Base-by-base conservation (phyloP, 768 basidiomycete species). In the Boletus fagicola region DNA sequence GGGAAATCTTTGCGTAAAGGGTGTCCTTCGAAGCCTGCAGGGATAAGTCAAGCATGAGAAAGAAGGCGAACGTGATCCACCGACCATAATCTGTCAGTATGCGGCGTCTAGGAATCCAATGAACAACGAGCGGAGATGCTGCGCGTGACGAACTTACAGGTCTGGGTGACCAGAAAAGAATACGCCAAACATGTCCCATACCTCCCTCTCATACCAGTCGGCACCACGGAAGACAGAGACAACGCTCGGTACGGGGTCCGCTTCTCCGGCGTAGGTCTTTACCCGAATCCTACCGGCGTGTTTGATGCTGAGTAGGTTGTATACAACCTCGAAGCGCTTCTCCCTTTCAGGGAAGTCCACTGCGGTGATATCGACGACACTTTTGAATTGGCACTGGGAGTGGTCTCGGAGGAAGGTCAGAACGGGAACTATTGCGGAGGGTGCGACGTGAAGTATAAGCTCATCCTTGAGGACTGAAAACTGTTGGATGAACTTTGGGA, bases 1-100 rank as follows among this genome's bases (percentile, higher is more conserved):
- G 97, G 97, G 83, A 98, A 99, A 71, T 99, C 97, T 73, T 99
- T 99, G 61, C 97, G 86, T 46, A 99, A 75, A 11, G 97, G 97
- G 70, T 99, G 94, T 22, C 97, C 97, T 75, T 98, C 95, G 66
- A 98, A 97, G 54, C 92, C 91, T 92, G 43, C 8, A 49, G 20
- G 35, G 15, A 57, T 22, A 26, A 18, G 40, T 60, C 51, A 58
- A 49, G 45, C 15, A 33, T 1, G 28, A 24, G 40, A 45, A 46
- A 39, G 18, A 38, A 26, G 33, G 3, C 0, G 5, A 28, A 30
- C 2, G 12, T 5, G 35, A 40, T 38, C 20, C 57, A 69, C 74
- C 36, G 73, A 86, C 95, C 97, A 73, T 99, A 99, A 73, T 99
- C 97, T 43, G 97, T 99, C 66, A 99, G 79, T 73, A 99, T 94